phyloP scores from a whole-genome alignment of 2,329 filamentous ascomycete species.

The Endocalyx cinctus region DNA sequence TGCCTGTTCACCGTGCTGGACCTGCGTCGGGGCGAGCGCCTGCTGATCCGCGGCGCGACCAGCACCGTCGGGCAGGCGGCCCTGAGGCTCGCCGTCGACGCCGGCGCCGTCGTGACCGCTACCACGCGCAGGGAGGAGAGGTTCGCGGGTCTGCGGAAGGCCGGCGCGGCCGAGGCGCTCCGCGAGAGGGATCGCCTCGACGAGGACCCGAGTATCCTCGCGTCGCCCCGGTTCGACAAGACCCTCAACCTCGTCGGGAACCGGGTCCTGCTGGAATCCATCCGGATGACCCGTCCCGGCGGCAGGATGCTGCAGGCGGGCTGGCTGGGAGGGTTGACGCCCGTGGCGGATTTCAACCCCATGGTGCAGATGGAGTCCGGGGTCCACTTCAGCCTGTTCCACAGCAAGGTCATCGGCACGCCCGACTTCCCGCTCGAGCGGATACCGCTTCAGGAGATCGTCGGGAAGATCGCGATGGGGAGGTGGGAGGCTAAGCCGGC shows the following conservation, averaged over 20 bases:
- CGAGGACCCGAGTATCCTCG: too few species aligned
- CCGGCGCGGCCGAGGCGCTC: slow-evolving; percentile 8
- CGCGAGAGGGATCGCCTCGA: slow-evolving; percentile 6
- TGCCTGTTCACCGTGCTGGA: slow-evolving; percentile 33
- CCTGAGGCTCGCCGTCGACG: slow-evolving; percentile 19
- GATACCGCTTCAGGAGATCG: slow-evolving; percentile 35
- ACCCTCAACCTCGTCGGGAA: slow-evolving; percentile 36
- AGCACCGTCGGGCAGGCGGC: slow-evolving; percentile 37
- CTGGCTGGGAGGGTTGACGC: slow-evolving; percentile 35
- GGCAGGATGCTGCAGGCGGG: slow-evolving; percentile 34
- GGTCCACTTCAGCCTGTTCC: slow-evolving; percentile 42
- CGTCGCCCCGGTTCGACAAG: slow-evolving; percentile 27
- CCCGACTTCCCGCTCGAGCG: slow-evolving; percentile 31
- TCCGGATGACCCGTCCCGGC: slow-evolving; percentile 28
- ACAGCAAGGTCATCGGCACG: slow-evolving; percentile 32
- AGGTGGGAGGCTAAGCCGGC: slow-evolving; percentile 29
- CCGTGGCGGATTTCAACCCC: slow-evolving; percentile 36
- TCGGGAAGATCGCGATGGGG: slow-evolving; percentile 30
- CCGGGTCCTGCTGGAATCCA: slow-evolving; percentile 32
- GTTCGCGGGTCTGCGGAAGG: slow-evolving; percentile 7
- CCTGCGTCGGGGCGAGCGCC: slow-evolving; percentile 25
- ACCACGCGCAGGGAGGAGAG: slow-evolving; percentile 31
- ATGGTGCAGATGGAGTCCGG: slow-evolving; percentile 39
- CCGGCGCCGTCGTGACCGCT: slow-evolving; percentile 32
- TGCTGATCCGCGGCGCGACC: slow-evolving; percentile 37